Evolutionary conservation across 2,329 filamentous ascomycete genomes (phyloP).

Genomic region (Xylaria sp.): DNA sequence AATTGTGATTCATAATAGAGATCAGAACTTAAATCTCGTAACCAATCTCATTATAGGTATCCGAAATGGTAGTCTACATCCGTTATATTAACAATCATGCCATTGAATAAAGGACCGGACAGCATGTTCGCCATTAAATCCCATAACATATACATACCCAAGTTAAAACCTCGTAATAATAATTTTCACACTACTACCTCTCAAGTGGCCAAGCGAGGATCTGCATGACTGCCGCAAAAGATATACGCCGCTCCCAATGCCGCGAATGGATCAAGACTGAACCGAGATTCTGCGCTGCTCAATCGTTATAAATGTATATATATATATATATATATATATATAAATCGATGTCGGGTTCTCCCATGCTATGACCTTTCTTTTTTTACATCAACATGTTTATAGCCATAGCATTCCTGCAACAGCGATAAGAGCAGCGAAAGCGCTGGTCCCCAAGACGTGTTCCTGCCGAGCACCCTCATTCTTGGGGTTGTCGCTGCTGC

Average conservation of each 20-base stretch:
- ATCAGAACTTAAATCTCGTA: not conserved
- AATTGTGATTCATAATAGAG: not conserved
- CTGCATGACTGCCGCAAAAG: not conserved
- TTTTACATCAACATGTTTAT: conserved; percentile 29
- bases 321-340: conserved; percentile 27
- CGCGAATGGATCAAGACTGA: not conserved
- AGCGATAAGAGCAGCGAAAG: conserved; percentile 49
- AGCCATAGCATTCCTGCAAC: conserved; percentile 49
- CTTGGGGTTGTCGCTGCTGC: conserved; percentile 22
- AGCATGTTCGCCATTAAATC: conserved; percentile 25
- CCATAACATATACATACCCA: conserved; percentile 5
- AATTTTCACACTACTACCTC: not conserved
- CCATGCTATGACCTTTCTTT: conserved; percentile 1
- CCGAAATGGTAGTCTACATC: not conserved
- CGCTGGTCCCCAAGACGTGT: conserved; percentile 47
- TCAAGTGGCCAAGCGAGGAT: conserved; percentile 10
- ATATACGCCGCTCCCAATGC: conserved; percentile 24
- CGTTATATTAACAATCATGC: not conserved
- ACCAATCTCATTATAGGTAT: conserved; percentile 8
- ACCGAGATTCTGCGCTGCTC: not conserved
- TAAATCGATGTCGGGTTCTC: conserved; percentile 13
- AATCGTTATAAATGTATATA: conserved; percentile 6
- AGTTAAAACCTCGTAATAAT: conserved; percentile 16
- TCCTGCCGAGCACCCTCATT: conserved; percentile 47
- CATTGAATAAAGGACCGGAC: conserved; percentile 14